phyloP scores from a whole-genome alignment of 495 filamentous ascomycete species.

The Glonium stellatum region DNA sequence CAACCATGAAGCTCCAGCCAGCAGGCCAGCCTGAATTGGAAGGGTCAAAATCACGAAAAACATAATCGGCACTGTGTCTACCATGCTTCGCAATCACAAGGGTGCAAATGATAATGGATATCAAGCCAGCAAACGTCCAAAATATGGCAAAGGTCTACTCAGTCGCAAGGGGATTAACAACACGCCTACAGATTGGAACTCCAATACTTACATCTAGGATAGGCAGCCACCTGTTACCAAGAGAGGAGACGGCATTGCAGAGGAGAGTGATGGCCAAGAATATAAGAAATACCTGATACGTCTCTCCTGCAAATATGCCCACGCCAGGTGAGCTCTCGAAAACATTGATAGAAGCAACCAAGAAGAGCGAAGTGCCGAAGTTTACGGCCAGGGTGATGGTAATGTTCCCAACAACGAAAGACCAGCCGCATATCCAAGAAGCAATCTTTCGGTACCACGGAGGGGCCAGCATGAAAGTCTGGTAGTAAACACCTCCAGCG shows the following conservation, averaged over 20 bases:
- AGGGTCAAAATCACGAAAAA: slow-evolving; percentile 55
- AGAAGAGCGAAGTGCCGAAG: slow-evolving; percentile 55
- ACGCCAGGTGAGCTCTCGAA: slow-evolving; percentile 37
- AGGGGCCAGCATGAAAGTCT: slow-evolving; percentile 49
- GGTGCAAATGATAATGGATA: slow-evolving; percentile 54
- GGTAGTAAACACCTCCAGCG: slow-evolving; percentile 50
- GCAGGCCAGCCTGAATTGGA: slow-evolving; percentile 44
- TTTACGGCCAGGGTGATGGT: slow-evolving; percentile 64
- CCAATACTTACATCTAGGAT: slow-evolving; percentile 45
- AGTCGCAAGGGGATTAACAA: slow-evolving; percentile 2
- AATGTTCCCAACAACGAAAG: slow-evolving; percentile 62
- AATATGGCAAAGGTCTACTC: slow-evolving; percentile 54
- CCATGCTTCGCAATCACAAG: slow-evolving; percentile 51
- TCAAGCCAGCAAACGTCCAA: slow-evolving; percentile 56
- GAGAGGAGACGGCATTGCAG: slow-evolving; percentile 52
- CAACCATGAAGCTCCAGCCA: slow-evolving; percentile 43
- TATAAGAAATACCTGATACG: slow-evolving; percentile 56
- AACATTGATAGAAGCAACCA: slow-evolving; percentile 48
- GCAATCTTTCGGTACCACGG: slow-evolving; percentile 34
- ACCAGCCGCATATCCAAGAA: slow-evolving; percentile 62
- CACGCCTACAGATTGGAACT: background rate
- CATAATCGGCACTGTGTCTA: slow-evolving; percentile 47
- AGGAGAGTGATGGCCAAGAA: slow-evolving; percentile 57
- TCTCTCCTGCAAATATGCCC: slow-evolving; percentile 38
- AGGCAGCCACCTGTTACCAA: slow-evolving; percentile 51